Evolutionary conservation across 345 rosid genomes (phyloP).

Genomic region (Rhodamnia rubescens): DNA sequence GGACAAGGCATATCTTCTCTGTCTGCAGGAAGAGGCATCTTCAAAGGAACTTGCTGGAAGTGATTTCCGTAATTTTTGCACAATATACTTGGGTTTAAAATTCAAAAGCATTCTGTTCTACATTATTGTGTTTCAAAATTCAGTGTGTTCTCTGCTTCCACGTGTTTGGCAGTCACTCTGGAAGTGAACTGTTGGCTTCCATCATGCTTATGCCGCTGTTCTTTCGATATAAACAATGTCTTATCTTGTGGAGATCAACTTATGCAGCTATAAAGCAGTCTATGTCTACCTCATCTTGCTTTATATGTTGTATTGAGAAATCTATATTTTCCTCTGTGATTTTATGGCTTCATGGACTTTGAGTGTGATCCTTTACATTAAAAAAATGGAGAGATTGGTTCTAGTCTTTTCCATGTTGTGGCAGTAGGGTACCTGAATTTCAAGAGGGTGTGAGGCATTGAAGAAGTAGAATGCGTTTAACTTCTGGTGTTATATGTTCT

Average conservation of each 20-base stretch:
- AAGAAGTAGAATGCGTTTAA: not conserved
- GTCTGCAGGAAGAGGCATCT: not conserved
- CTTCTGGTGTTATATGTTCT: not conserved
- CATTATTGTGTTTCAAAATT: not conserved
- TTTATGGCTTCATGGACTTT: not conserved
- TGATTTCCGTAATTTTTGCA: not conserved
- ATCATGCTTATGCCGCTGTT: not conserved
- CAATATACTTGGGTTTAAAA: not conserved
- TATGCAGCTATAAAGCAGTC: not conserved
- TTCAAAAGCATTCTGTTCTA: not conserved
- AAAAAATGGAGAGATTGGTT: not conserved
- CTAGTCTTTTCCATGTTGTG: not conserved
- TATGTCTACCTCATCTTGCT: not conserved
- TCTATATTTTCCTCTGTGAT: not conserved
- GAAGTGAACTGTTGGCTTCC: not conserved
- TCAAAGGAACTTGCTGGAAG: not conserved
- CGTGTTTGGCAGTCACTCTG: not conserved
- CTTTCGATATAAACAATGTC: not conserved
- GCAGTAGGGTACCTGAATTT: not conserved
- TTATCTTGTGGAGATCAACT: not conserved
- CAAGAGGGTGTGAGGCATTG: not conserved
- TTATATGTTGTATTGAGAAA: not conserved
- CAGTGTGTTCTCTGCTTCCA: not conserved
- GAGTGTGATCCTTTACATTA: not conserved
- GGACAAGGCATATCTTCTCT: not conserved